These are phyloP conservation scores for Xylariales sp. DNA, from an alignment of 2,329 filamentous ascomycete genomes.

Conservation along the genomic window DNA sequence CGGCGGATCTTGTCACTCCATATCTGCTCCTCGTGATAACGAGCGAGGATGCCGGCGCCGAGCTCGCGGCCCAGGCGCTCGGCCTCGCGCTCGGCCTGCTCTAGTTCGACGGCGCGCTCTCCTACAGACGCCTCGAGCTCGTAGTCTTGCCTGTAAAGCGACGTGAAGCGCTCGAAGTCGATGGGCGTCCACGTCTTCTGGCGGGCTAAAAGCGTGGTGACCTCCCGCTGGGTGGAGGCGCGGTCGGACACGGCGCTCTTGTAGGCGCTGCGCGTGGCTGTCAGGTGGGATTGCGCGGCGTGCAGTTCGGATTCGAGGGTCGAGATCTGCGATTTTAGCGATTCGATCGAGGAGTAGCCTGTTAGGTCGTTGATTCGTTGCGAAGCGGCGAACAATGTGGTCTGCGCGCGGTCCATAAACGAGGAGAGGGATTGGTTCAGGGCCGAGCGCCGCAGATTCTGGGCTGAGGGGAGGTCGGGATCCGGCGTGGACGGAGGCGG, in stretches of 20 bases:
- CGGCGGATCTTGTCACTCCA: slow-evolving; percentile 98
- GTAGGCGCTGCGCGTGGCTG: slow-evolving; percentile 78
- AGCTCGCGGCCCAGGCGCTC: slow-evolving; percentile 81
- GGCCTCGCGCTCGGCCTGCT: slow-evolving; percentile 80
- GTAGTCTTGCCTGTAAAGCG: slow-evolving; percentile 91
- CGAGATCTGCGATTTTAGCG: slow-evolving; percentile 82
- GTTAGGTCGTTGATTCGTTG: slow-evolving; percentile 94
- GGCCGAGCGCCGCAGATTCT: slow-evolving; percentile 57
- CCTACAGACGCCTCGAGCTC: slow-evolving; percentile 88
- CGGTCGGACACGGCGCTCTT: slow-evolving; percentile 85
- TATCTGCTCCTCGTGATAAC: slow-evolving; percentile 99
- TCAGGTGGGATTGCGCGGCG: slow-evolving; percentile 73
- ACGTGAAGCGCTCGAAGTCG: slow-evolving; percentile 94
- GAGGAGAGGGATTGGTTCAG: slow-evolving; percentile 66
- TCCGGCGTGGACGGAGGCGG: slow-evolving; percentile 23
- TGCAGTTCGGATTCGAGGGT: slow-evolving; percentile 70
- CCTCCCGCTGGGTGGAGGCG: slow-evolving; percentile 91
- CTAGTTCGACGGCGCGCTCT: slow-evolving; percentile 75
- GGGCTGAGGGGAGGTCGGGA: slow-evolving; percentile 59
- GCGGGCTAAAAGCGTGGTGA: slow-evolving; percentile 90
- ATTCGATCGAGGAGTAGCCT: slow-evolving; percentile 91
- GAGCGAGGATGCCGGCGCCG: slow-evolving; percentile 83
- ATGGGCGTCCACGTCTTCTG: slow-evolving; percentile 90
- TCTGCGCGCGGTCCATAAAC: slow-evolving; percentile 90
- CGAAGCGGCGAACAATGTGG: slow-evolving; percentile 84